Conservation (phyloP, 768 basidiomycete genomes). For the Boletellus sp. region DNA sequence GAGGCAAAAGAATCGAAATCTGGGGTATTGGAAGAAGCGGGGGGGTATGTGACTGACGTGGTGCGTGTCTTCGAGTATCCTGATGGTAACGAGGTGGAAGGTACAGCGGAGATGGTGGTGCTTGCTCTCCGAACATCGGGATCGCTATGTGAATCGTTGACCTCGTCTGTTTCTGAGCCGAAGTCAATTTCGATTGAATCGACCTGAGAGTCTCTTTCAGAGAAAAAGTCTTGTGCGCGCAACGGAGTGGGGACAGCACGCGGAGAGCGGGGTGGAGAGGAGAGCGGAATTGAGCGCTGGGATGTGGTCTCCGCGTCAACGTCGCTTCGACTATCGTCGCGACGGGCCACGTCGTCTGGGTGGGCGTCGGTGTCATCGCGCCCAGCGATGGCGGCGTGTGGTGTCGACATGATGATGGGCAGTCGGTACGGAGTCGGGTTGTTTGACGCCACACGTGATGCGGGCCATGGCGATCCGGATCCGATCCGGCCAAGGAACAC, state of each 20-base stretch:
- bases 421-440: no score
- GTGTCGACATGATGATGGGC: conserved; percentile 10
- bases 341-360: conserved; percentile 2
- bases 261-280: conserved; percentile 58
- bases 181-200: conserved; percentile 54
- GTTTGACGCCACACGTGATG: conserved; percentile 18
- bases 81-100: conserved; percentile 36
- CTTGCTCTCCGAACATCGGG: conserved; percentile 37
- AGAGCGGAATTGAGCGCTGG: conserved; percentile 72
- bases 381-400: conserved; percentile 1
- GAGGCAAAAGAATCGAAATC: conserved; percentile 61
- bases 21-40: conserved; percentile 42
- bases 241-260: conserved; percentile 28
- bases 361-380: conserved; percentile 3
- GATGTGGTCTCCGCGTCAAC: conserved; percentile 75
- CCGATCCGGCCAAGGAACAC: background rate
- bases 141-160: conserved; percentile 45
- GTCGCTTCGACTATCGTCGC: conserved; percentile 40
- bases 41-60: conserved; percentile 56
- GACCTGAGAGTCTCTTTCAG: conserved; percentile 41
- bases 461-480: background rate
- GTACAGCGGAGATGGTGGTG: conserved; percentile 49
- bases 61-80: conserved; percentile 36
- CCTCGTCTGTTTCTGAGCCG: conserved; percentile 51
- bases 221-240: conserved; percentile 27